Conservation (phyloP, 1,284 basidiomycete species). For the Ustilago curta region DNA sequence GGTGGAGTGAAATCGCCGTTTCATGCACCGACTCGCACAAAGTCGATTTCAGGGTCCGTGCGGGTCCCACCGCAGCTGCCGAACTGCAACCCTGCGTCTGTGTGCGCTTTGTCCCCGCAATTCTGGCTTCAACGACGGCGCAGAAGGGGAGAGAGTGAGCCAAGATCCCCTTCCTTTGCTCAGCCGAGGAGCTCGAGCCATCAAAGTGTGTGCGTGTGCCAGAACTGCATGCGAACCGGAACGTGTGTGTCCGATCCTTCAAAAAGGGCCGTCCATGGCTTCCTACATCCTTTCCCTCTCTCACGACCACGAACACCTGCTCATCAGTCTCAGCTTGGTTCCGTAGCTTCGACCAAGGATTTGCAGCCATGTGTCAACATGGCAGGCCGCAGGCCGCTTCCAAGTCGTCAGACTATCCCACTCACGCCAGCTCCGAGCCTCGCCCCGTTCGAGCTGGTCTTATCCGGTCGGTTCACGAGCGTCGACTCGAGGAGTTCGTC, state of each 20-base stretch:
- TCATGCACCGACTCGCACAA: constrained; percentile 14
- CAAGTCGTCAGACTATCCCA: constrained; percentile 41
- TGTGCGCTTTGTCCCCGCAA: constrained; percentile 23
- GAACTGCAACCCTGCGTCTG: constrained; percentile 27
- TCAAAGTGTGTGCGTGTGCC: background rate
- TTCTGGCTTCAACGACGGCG: constrained; percentile 1
- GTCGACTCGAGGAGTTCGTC: constrained; percentile 58
- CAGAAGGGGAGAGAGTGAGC: background rate
- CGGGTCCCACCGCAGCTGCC: constrained; percentile 10
- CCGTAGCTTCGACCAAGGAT: background rate
- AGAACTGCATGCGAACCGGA: background rate
- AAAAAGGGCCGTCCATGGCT: background rate
- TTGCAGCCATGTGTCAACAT: constrained; percentile 43
- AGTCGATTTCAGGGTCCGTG: constrained; percentile 40
- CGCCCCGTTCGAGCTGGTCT: constrained; percentile 52
- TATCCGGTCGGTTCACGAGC: constrained; percentile 57
- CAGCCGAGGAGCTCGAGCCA: background rate
- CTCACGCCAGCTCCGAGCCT: constrained; percentile 37
- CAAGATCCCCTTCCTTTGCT: constrained; percentile 5
- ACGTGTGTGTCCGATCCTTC: background rate
- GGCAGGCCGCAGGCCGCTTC: constrained; percentile 29
- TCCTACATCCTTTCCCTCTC: background rate
- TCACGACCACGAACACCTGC: background rate
- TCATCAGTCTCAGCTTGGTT: background rate
- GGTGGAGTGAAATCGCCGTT: constrained; percentile 8